These are phyloP conservation scores for Chrysochromulina tobinii DNA, from an alignment of 78 protist species.

Conservation along the genomic window DNA sequence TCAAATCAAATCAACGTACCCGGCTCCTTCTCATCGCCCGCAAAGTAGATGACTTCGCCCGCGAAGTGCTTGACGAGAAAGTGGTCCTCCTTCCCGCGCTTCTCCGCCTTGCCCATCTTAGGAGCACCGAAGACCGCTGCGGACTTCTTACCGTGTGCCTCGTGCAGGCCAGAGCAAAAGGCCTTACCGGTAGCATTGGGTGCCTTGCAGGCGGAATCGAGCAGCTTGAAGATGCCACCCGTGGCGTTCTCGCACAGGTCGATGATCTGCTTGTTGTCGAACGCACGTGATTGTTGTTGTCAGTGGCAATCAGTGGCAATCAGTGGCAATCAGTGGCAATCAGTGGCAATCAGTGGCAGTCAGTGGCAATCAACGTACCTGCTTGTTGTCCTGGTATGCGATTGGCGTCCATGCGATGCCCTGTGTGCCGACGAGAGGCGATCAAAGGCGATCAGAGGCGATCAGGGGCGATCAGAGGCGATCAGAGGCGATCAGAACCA, in stretches of 20 bases:
- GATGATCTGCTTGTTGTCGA: not conserved
- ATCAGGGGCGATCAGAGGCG: too few species aligned
- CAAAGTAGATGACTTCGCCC: constrained; percentile 80
- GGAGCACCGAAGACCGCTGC: too few species aligned
- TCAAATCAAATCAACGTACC: too few species aligned
- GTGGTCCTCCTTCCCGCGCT: not conserved
- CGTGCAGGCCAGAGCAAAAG: too few species aligned
- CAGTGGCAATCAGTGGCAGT: too few species aligned
- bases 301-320: not conserved
- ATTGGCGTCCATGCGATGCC: constrained; percentile 45
- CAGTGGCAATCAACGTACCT: too few species aligned
- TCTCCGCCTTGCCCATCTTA: too few species aligned
- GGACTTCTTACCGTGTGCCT: too few species aligned
- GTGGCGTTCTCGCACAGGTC: not conserved
- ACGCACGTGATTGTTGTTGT: constrained; percentile 64
- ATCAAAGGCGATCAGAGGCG: too few species aligned
- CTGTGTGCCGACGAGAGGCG: not conserved
- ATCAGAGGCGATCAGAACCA: too few species aligned
- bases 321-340: too few species aligned
- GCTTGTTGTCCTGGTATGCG: constrained; percentile 78
- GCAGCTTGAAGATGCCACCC: not conserved
- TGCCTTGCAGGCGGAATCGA: not conserved
- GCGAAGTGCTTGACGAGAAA: constrained; percentile 78
- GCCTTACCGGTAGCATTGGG: not conserved
- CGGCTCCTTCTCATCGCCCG: constrained; percentile 31